phyloP scores from a whole-genome alignment of 2,329 filamentous ascomycete genomes.

The Fusarium sp. region DNA sequence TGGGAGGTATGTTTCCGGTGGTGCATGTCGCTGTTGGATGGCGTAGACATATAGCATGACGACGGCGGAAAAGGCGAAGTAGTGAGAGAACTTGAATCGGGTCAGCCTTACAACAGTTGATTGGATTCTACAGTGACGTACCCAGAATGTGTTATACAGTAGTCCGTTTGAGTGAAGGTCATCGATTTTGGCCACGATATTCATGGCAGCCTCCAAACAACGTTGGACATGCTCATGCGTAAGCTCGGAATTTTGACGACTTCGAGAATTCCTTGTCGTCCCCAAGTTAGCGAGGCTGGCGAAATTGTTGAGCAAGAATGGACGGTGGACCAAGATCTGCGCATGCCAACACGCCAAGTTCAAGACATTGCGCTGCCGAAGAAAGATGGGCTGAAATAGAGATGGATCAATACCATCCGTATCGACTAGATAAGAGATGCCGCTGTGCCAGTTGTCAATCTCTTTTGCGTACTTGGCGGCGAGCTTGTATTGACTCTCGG shows the following conservation, averaged over 20 bases:
- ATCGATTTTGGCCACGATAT: constrained; percentile 54
- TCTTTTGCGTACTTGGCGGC: constrained; percentile 47
- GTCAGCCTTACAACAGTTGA: constrained; percentile 50
- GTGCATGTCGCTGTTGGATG: constrained; percentile 51
- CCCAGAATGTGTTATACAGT: constrained; percentile 22
- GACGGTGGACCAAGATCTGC: constrained; percentile 54
- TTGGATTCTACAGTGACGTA: not conserved
- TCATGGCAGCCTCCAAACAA: constrained; percentile 56
- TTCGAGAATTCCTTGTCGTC: constrained; percentile 14
- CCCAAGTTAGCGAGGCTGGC: constrained; percentile 24
- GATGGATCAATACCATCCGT: constrained; percentile 49
- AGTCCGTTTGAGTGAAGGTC: constrained; percentile 9
- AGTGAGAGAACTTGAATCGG: constrained; percentile 50
- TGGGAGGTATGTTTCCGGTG: constrained; percentile 42
- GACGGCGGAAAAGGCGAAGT: constrained; percentile 58
- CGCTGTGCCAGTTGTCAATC: constrained; percentile 49
- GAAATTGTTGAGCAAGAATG: constrained; percentile 52
- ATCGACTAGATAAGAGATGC: constrained; percentile 52
- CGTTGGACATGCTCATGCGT: constrained; percentile 34
- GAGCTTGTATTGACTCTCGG: constrained; percentile 38
- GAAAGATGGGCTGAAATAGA: constrained; percentile 53
- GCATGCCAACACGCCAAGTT: constrained; percentile 58
- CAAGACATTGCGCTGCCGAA: constrained; percentile 54
- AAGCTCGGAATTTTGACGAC: constrained; percentile 38
- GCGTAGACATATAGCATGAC: constrained; percentile 58